These are phyloP conservation scores for Amniculicola lignicola DNA, from an alignment of 495 filamentous ascomycete genomes.

Conservation along the genomic window DNA sequence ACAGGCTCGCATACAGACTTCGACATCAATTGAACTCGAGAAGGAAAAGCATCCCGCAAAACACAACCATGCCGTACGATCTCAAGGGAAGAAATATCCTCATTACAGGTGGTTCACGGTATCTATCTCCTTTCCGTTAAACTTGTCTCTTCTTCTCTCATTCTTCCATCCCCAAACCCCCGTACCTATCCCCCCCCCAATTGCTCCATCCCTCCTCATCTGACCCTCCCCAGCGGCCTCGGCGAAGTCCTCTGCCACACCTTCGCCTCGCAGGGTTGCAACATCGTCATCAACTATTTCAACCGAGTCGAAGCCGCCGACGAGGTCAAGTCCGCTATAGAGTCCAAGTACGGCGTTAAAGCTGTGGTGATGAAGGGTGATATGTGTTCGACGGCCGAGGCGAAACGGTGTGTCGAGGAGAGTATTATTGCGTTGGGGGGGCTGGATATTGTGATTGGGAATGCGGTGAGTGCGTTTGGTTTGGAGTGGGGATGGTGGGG, in stretches of 20 bases:
- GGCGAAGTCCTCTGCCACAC: conserved; percentile 61
- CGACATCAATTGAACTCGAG: too few species aligned
- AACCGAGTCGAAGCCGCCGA: conserved; percentile 54
- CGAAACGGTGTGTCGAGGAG: conserved; percentile 52
- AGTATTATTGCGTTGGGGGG: conserved; percentile 60
- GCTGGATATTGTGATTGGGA: conserved; percentile 67
- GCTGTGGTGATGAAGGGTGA: conserved; percentile 59
- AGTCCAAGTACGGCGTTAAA: conserved; percentile 55
- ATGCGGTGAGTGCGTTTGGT: conserved; percentile 69
- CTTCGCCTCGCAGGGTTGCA: conserved; percentile 64
- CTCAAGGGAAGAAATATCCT: conserved; percentile 63
- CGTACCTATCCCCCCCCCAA: neutral
- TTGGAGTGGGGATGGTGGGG: too few species aligned
- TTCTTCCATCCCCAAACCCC: neutral
- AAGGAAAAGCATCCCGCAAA: too few species aligned
- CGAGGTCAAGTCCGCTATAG: conserved; percentile 51
- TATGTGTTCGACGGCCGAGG: conserved; percentile 55
- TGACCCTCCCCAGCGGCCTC: conserved; percentile 53
- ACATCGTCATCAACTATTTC: conserved; percentile 69
- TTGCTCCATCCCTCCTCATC: neutral
- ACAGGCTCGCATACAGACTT: too few species aligned
- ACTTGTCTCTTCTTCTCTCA: conserved; percentile 1
- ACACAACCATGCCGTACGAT: conserved; percentile 61
- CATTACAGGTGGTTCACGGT: conserved; percentile 68
- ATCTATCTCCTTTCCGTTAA: conserved; percentile 18